Conservation (phyloP, 352 stramenopile genomes). For the Phytophthora ramorum region DNA sequence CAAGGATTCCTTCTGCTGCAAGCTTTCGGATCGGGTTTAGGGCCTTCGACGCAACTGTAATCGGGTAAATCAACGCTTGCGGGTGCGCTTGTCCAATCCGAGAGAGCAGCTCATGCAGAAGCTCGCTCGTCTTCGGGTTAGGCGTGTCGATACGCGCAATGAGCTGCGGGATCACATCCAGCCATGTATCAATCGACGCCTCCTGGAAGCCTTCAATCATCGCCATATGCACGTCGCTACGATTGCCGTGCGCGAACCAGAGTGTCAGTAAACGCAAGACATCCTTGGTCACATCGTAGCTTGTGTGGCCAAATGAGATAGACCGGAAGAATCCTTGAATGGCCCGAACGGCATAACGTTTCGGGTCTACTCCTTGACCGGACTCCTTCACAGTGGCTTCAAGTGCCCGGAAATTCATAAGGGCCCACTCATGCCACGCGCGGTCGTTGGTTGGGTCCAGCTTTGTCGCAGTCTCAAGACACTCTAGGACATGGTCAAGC, state of each 20-base stretch:
- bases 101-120: constrained; percentile 90
- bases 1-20: constrained; percentile 96
- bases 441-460: constrained; percentile 94
- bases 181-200: constrained; percentile 98
- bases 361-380: constrained; percentile 50
- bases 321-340: constrained; percentile 98
- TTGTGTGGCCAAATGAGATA: constrained; percentile 96
- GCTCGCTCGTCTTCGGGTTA: constrained; percentile 78
- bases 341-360: constrained; percentile 91
- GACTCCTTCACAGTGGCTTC: constrained; percentile 69
- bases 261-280: constrained; percentile 98
- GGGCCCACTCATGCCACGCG: constrained; percentile 98
- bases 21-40: constrained; percentile 90
- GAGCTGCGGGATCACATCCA: constrained; percentile 98
- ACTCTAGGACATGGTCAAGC: constrained; percentile 82
- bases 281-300: constrained; percentile 96
- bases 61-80: constrained; percentile 99
- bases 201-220: constrained; percentile 91
- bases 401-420: constrained; percentile 96
- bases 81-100: constrained; percentile 95
- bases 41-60: constrained; percentile 98
- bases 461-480: constrained; percentile 83
- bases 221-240: constrained; percentile 86
- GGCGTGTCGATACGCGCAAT: constrained; percentile 94
- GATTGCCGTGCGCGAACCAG: constrained; percentile 97